Evolutionary conservation across 331 rosid species (phyloP).

Genomic region (Phaseolus coccineus): DNA sequence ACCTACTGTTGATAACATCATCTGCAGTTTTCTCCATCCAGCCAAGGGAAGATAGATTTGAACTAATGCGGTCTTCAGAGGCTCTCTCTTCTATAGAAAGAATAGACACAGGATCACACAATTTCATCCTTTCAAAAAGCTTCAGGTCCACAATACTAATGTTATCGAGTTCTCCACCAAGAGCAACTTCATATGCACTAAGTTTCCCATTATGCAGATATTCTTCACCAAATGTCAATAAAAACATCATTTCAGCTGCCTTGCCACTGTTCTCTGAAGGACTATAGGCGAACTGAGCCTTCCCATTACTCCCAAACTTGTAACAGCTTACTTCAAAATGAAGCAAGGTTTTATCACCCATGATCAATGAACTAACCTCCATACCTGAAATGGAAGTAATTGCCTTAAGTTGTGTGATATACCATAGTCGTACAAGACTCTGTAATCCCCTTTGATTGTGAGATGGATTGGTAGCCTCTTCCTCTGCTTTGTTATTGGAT

Average conservation of each 20-base stretch:
- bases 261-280: constrained; percentile 54
- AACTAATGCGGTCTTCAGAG: constrained; percentile 49
- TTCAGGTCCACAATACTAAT: constrained; percentile 52
- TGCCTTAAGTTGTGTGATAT: constrained; percentile 73
- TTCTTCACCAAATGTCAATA: constrained; percentile 64
- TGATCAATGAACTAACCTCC: constrained; percentile 65
- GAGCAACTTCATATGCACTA: constrained; percentile 64
- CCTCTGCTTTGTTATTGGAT: constrained; percentile 56
- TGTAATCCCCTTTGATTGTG: constrained; percentile 61
- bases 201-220: constrained; percentile 52
- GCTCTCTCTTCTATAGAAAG: constrained; percentile 60
- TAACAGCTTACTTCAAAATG: constrained; percentile 66
- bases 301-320: constrained; percentile 54
- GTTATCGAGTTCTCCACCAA: constrained; percentile 56
- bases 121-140: constrained; percentile 58
- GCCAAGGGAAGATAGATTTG: constrained; percentile 75
- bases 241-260: constrained; percentile 61
- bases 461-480: constrained; percentile 53
- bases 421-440: constrained; percentile 73
- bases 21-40: constrained; percentile 79
- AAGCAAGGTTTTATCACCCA: constrained; percentile 74
- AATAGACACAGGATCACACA: constrained; percentile 72
- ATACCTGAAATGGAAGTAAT: constrained; percentile 64
- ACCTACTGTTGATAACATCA: constrained; percentile 80
- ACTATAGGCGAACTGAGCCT: constrained; percentile 50